Base-by-base conservation (phyloP, 2,329 filamentous ascomycete species). In the Penicillium crustosum region DNA sequence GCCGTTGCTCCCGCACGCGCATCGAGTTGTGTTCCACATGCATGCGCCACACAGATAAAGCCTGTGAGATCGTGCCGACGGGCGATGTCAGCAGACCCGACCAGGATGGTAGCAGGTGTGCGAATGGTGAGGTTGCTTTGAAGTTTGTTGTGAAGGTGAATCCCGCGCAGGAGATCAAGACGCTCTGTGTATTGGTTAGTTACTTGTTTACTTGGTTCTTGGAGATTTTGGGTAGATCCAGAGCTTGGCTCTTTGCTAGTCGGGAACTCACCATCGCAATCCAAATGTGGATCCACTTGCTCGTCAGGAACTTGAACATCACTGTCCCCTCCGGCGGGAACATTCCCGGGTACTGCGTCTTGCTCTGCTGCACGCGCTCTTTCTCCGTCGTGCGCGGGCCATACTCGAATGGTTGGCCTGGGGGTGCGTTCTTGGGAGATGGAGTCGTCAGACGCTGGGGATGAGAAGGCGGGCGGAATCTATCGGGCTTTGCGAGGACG, bases 391-490 rank as follows among this genome's bases (percentile, higher is more conserved):
- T 77, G 23, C 85, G 77, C 19, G 91, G 89, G 38, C 91, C 92
- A 72, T 95, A 96, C 74, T 88, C 86, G 67, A 83, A 82, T 31
- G 88, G 86, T 45, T 67, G 64, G 52, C 75, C 67, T 27, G 61
- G 45, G 2, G 57, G 55, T 36, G 35, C 55, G 21, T 23, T 35
- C 10, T 53, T 53, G 43, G 53, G 66, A 41, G 53, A 70, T 47
- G 49, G 66, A 52, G 39, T 66, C 54, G 83, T 82, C 6, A 83
- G 80, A 33, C 91, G 82, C 23, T 89, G 80, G 13, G 89, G 88
- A 74, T 97, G 94, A 0, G 93, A 97, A 0, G 94, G 94, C 2
- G 94, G 93, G 48, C 90, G 90, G 82, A 96, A 97, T 73, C 88
- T 89, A 69, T 89, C 84, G 25, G 93, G 93, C 76, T 97, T 91